Base-by-base conservation (phyloP, 192 early-diverging fungal species). In the Umbelopsis vinacea region DNA sequence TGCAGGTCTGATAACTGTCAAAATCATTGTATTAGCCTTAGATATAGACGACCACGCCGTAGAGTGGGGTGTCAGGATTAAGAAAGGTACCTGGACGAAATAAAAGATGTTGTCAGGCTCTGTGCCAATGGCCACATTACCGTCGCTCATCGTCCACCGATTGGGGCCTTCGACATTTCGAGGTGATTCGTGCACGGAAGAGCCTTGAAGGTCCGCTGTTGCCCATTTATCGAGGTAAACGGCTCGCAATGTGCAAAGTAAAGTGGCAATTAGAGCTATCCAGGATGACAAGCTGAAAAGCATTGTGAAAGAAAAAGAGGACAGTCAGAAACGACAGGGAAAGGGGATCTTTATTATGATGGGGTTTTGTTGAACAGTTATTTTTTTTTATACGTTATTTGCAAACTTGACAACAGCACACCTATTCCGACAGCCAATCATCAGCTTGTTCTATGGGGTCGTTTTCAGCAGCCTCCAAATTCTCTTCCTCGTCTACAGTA, bases 1-100 rank as follows among this genome's bases (percentile, higher is more conserved):
- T 97, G 95, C 12, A 97, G 40, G 75, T 97, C 95, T 0, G 95
- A 91, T 17, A 94, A 84, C 89, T 93, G 79, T 47, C 54, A 21
- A 37, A 71, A 54, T 14, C 17, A 63, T 37, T 63, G 26, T 37
- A 11, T 63, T 35, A 63, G 33, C 29, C 29, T 60, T 14, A 37
- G n/a, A 38, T 19, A 37, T 35, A 1, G 40, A 6, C 40, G 6
- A 4, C 40, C 6, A 43, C 29, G 29, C 29, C 29, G 29, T 29
- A 29, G 3, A 29, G 29, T 29, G 29, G 29, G 2, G 10, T 60
- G 14, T 26, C 57, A 37, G 35, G 29, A 6, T 29, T n/a, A 63
- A 52, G 57, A 46, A 46, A 3, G 6, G 57, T 81, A 86, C 92
- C 77, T 93, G 90, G 26, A 92, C 71, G 76, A 92, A 92, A 46